Evolutionary conservation across 169 alveolate species (phyloP).

Genomic region (Plasmodium fragile): DNA sequence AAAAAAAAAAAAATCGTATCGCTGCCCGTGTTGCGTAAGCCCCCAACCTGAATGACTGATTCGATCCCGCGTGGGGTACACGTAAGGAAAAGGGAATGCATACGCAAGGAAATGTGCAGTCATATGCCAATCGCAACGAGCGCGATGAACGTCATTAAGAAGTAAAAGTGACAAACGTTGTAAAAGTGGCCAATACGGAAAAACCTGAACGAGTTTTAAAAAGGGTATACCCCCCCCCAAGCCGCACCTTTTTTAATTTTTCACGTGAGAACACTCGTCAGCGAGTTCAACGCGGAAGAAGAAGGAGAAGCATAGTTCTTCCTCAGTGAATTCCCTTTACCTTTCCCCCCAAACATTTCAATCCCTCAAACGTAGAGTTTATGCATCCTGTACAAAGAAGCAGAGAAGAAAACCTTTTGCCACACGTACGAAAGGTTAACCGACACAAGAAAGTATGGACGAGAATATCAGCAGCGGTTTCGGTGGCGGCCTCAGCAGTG

Average conservation of each 20-base stretch:
- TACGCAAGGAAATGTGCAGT: not conserved
- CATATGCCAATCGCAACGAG: not conserved
- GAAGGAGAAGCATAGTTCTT: not conserved
- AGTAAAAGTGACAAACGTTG: not conserved
- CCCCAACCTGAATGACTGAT: not conserved
- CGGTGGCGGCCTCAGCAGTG: not conserved
- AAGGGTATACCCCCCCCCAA: not conserved
- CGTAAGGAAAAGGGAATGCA: not conserved
- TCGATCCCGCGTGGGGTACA: not conserved
- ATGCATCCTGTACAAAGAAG: not conserved
- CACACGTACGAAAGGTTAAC: not conserved
- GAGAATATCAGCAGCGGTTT: not conserved
- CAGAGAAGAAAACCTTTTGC: not conserved
- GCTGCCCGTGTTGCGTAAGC: not conserved
- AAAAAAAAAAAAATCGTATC: not conserved
- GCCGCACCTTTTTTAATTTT: not conserved
- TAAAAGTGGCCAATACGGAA: not conserved
- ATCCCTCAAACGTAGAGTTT: not conserved
- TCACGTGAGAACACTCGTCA: not conserved
- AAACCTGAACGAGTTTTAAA: not conserved
- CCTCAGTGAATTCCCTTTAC: not conserved
- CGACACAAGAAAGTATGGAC: constrained; percentile 1
- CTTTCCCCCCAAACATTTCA: not conserved
- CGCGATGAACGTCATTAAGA: not conserved
- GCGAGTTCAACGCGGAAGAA: not conserved